Conservation (phyloP, 176 grass and related monocot genomes). For the Triticum urartu region DNA sequence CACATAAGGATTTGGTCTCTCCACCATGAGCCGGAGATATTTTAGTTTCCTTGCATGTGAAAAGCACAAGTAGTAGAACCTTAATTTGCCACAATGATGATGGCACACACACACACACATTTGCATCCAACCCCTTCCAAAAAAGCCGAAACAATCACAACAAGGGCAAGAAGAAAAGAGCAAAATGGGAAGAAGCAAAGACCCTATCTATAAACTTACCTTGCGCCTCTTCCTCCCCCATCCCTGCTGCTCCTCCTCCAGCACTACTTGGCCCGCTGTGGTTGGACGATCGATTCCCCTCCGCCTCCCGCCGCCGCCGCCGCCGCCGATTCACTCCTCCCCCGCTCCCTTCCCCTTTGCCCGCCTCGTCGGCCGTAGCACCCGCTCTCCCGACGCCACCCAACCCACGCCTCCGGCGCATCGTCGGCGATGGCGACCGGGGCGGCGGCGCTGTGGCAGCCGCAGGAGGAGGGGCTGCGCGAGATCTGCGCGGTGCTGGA, state of each 20-base stretch:
- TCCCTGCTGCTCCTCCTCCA: not conserved
- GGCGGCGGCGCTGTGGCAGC: conserved; percentile 69
- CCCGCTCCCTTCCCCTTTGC: not conserved
- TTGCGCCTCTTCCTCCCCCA: not conserved
- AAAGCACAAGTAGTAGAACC: not conserved
- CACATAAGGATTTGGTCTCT: not conserved
- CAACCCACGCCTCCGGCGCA: not conserved
- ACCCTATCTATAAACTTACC: not conserved
- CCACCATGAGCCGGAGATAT: not conserved
- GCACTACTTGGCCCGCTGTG: not conserved
- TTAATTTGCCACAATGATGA: not conserved
- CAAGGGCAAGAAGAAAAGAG: not conserved
- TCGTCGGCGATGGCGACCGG: not conserved
- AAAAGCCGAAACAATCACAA: not conserved
- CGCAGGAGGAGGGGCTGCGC: conserved; percentile 91
- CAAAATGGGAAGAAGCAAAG: not conserved
- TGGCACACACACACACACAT: not conserved
- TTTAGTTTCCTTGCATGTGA: not conserved
- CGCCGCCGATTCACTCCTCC: not conserved
- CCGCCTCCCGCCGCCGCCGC: not conserved
- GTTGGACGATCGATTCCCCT: conserved; percentile 19
- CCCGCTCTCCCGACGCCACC: too few species aligned
- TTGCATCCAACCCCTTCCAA: not conserved
- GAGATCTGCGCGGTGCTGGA: conserved; percentile 91
- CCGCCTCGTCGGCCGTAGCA: not conserved